Conservation (phyloP, 2,329 filamentous ascomycete species). For the Ophidiomyces ophidiicola region DNA sequence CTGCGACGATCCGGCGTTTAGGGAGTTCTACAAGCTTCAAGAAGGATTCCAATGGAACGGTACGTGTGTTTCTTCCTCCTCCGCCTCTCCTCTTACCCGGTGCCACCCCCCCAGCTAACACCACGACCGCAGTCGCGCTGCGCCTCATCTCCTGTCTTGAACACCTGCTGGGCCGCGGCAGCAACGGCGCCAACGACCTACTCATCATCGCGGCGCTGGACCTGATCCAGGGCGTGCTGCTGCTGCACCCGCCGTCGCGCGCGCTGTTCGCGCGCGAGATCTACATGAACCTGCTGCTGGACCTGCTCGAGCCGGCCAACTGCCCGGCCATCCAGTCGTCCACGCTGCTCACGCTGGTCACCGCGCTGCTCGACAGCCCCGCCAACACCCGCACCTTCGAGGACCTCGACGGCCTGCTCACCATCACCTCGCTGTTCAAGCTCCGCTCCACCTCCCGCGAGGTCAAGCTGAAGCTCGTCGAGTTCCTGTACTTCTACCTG, state of each 20-base stretch:
- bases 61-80: slow-evolving; percentile 24
- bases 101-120: neutral
- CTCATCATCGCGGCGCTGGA: slow-evolving; percentile 81
- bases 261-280: slow-evolving; percentile 76
- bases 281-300: slow-evolving; percentile 92
- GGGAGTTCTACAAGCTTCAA: slow-evolving; percentile 92
- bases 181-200: slow-evolving; percentile 70
- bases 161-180: slow-evolving; percentile 68
- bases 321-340: slow-evolving; percentile 85
- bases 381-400: slow-evolving; percentile 87
- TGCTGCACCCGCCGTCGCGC: slow-evolving; percentile 83
- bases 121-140: slow-evolving; percentile 52
- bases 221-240: slow-evolving; percentile 72
- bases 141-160: slow-evolving; percentile 77
- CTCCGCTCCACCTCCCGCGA: slow-evolving; percentile 70
- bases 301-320: slow-evolving; percentile 85
- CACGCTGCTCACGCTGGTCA: slow-evolving; percentile 79
- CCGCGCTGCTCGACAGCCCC: slow-evolving; percentile 73
- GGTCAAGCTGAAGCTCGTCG: slow-evolving; percentile 90
- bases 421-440: slow-evolving; percentile 87
- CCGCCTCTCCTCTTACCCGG: neutral
- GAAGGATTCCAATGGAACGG: slow-evolving; percentile 96
- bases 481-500: slow-evolving; percentile 96
- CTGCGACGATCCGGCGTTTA: slow-evolving; percentile 72
- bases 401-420: slow-evolving; percentile 76